A percentile compares a stretch with the other conserved stretches of the same genome.
These are phyloP conservation scores for Fagopyrum esculentum DNA, from an alignment of 148 eudicot species.

Conservation along the genomic window DNA sequence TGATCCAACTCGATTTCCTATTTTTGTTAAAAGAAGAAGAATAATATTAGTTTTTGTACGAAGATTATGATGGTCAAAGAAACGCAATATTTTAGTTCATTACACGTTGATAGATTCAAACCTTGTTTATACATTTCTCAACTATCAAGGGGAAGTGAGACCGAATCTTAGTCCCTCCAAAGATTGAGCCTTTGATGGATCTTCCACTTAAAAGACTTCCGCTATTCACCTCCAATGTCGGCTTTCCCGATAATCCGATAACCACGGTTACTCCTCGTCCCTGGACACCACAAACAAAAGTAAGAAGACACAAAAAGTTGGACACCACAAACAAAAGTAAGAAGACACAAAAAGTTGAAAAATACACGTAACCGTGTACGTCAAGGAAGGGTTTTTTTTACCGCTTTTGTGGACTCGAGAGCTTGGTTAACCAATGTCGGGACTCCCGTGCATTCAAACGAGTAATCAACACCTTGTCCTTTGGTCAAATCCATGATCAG, in stretches of 20 bases:
- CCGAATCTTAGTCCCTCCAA: constrained; percentile 33
- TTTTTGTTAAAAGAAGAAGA: too few species aligned
- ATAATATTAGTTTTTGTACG: neutral
- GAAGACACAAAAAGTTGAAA: too few species aligned
- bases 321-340: neutral
- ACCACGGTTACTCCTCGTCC: constrained; percentile 29
- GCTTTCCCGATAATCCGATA: constrained; percentile 23
- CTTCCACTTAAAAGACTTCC: constrained; percentile 25
- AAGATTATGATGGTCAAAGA: neutral
- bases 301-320: too few species aligned
- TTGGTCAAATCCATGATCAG: constrained; percentile 34
- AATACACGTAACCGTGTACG: constrained; percentile 26
- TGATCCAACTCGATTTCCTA: constrained; percentile 29
- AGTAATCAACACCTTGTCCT: constrained; percentile 42
- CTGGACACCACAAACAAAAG: constrained; percentile 7
- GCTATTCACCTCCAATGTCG: constrained; percentile 13
- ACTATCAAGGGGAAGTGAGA: constrained; percentile 37
- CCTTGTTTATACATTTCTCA: constrained; percentile 36
- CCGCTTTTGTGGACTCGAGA: constrained; percentile 41
- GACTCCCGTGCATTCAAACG: constrained; percentile 44
- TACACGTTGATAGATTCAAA: neutral
- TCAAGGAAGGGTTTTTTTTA: constrained; percentile 3
- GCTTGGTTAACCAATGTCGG: constrained; percentile 32
- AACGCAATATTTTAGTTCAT: neutral
- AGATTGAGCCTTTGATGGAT: constrained; percentile 31